A percentile compares a stretch with the other conserved stretches of the same genome.
Conservation (phyloP, 345 rosid genomes). For the Acer campestre region DNA sequence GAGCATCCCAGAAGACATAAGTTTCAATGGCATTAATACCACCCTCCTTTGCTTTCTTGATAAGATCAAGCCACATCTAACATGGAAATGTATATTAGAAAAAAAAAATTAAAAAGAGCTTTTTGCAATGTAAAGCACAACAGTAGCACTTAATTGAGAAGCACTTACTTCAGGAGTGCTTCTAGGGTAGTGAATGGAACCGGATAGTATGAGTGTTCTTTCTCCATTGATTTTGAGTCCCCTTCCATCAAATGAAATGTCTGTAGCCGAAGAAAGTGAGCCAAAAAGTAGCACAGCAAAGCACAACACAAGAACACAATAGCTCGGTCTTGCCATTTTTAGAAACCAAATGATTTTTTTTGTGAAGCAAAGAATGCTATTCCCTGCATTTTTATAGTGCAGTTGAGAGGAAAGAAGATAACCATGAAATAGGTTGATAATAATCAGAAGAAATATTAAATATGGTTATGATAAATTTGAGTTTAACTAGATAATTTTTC, state of each 20-base stretch:
- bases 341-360: neutral
- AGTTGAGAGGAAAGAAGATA: neutral
- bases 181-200: conserved; percentile 60
- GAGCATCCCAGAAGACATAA: conserved; percentile 72
- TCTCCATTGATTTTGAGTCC: conserved; percentile 44
- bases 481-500: neutral
- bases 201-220: conserved; percentile 43
- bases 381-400: neutral
- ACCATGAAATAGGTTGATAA: neutral
- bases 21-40: conserved; percentile 70
- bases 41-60: conserved; percentile 48
- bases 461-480: neutral
- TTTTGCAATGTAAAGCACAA: neutral
- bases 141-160: neutral
- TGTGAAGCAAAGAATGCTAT: too few relatives aligned
- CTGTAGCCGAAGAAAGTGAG: neutral
- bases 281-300: neutral
- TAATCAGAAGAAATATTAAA: neutral
- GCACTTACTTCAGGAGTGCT: conserved; percentile 45
- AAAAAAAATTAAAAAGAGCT: neutral
- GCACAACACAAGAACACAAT: neutral
- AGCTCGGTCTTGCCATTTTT: neutral
- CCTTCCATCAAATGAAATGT: conserved; percentile 30
- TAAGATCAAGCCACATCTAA: conserved; percentile 49
- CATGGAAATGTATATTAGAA: neutral